Percentiles rank a stretch among this genome's conserved stretches.
Conservation (phyloP, 169 alveolate genomes). For the Theileria parva region DNA sequence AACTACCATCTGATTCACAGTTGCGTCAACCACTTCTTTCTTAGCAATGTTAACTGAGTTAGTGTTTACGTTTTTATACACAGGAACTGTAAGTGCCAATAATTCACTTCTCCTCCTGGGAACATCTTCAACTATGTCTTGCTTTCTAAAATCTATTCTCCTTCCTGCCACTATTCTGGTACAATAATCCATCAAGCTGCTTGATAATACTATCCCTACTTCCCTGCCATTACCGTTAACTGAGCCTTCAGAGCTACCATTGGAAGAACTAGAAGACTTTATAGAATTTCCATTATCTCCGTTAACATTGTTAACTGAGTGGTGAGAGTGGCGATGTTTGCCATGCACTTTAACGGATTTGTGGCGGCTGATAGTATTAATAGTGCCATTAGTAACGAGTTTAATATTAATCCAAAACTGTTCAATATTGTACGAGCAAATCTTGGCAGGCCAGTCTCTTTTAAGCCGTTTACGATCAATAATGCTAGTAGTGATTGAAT, state of each 20-base stretch:
- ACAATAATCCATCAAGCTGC: constrained; percentile 12
- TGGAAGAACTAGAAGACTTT: not conserved
- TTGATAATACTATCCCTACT: not conserved
- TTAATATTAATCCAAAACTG: constrained; percentile 45
- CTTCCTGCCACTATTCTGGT: constrained; percentile 6
- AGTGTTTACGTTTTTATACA: constrained; percentile 1
- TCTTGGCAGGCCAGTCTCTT: constrained; percentile 60
- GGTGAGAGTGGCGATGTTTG: no score
- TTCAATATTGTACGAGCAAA: constrained; percentile 35
- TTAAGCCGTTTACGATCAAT: constrained; percentile 44
- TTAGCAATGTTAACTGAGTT: constrained; percentile 6
- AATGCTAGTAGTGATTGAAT: constrained; percentile 34
- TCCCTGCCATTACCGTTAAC: not conserved
- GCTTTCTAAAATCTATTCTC: not conserved
- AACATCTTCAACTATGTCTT: constrained; percentile 15
- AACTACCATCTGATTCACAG: constrained; percentile 40
- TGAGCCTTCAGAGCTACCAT: not conserved
- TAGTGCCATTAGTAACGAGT: not conserved
- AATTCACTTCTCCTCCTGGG: constrained; percentile 31
- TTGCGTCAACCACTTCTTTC: constrained; percentile 42
- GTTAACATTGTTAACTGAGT: no score
- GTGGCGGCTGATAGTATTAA: not conserved
- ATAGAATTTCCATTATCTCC: not conserved
- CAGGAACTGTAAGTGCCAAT: constrained; percentile 59
- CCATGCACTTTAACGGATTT: not conserved